phyloP scores from a whole-genome alignment of 768 basidiomycete species.

The Termitomyces sp. region DNA sequence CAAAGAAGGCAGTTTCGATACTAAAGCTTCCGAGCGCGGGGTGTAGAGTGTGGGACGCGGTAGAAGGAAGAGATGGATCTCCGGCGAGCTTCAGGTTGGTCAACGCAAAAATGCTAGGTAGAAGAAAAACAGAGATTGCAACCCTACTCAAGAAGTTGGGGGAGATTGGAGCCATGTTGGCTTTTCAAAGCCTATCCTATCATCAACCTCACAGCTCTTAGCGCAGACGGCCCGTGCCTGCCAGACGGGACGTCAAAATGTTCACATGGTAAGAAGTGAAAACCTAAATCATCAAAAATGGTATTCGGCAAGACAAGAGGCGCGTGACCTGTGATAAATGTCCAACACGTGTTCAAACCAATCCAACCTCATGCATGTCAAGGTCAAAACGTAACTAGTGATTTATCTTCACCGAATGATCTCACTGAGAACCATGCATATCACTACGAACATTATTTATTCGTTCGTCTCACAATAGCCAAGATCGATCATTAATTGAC shows the following conservation, averaged over 20 bases:
- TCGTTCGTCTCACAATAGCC: too few species aligned
- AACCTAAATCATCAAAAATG: background rate
- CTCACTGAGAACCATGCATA: background rate
- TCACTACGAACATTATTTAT: too few species aligned
- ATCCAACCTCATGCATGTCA: background rate
- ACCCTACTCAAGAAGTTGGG: background rate
- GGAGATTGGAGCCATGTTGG: background rate
- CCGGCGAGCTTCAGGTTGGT: slow-evolving; percentile 28
- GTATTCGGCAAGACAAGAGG: background rate
- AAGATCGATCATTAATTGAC: too few species aligned
- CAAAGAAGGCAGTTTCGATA: slow-evolving; percentile 50
- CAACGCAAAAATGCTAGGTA: slow-evolving; percentile 4
- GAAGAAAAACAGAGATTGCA: background rate
- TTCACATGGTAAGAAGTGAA: background rate
- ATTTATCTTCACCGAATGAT: background rate
- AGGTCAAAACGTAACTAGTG: background rate
- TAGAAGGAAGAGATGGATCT: slow-evolving; percentile 33
- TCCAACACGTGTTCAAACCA: background rate
- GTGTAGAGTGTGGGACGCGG: slow-evolving; percentile 37
- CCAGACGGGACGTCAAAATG: background rate
- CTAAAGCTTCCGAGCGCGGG: slow-evolving; percentile 47
- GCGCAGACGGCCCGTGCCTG: background rate
- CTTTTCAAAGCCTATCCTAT: background rate
- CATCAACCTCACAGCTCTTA: background rate
- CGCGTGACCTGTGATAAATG: background rate